Percentiles rank a stretch among this genome's conserved stretches.
Conservation (phyloP, 768 basidiomycete species). For the Inosperma sp. region DNA sequence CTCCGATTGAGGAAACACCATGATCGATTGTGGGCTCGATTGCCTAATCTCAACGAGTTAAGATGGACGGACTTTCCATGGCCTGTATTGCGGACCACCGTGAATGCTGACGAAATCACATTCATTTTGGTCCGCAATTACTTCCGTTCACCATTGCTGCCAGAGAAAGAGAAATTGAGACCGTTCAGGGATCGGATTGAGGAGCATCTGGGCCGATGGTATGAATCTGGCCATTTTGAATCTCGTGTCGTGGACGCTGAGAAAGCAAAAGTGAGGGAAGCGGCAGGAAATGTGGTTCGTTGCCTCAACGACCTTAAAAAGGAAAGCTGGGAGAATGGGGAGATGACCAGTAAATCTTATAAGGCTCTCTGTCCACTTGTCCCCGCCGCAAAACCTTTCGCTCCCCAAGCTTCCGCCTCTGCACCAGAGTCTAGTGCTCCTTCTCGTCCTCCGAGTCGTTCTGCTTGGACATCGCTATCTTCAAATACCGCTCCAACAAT, state of each 20-base stretch:
- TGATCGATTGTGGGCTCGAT: constrained; percentile 55
- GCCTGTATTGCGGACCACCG: constrained; percentile 61
- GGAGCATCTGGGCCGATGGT: constrained; percentile 73
- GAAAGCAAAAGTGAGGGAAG: constrained; percentile 61
- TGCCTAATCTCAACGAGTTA: constrained; percentile 40
- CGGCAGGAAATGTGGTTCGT: constrained; percentile 68
- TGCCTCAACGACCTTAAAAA: constrained; percentile 67
- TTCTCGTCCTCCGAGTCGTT: too few species aligned
- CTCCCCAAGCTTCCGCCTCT: too few species aligned
- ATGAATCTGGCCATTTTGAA: constrained; percentile 81
- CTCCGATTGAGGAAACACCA: constrained; percentile 53
- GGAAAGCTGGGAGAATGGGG: constrained; percentile 35
- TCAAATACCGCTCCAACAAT: too few species aligned
- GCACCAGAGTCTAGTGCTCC: too few species aligned
- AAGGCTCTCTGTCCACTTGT: too few species aligned
- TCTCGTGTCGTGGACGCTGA: constrained; percentile 62
- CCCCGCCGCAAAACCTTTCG: too few species aligned
- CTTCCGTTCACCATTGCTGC: constrained; percentile 53
- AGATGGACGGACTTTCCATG: constrained; percentile 70
- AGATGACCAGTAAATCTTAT: constrained; percentile 1
- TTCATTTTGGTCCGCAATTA: constrained; percentile 53
- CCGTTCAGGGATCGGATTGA: constrained; percentile 66
- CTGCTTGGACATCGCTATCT: too few species aligned
- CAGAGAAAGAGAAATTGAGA: constrained; percentile 48
- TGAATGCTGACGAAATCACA: constrained; percentile 57